Percentiles rank a stretch among this genome's conserved stretches.
These are phyloP conservation scores for Peribolospora kevripleyi DNA, from an alignment of 768 basidiomycete species.

Conservation along the genomic window DNA sequence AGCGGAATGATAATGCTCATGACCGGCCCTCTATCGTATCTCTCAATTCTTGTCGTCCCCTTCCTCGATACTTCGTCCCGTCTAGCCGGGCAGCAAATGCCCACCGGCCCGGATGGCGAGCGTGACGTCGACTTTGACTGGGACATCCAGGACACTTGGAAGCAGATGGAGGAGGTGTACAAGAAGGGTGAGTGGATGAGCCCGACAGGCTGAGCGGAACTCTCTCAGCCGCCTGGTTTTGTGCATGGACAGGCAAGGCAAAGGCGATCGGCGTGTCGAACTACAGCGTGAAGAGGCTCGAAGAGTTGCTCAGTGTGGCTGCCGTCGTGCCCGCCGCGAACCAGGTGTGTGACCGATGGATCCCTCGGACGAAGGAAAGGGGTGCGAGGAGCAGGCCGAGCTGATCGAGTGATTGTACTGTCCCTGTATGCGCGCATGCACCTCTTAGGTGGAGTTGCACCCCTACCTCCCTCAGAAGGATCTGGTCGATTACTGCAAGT, in stretches of 20 bases:
- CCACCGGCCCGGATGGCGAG: constrained; percentile 20
- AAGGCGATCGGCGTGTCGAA: constrained; percentile 56
- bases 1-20: no score
- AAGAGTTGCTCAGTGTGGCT: constrained; percentile 34
- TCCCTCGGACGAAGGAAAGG: constrained; percentile 16
- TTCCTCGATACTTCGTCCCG: no score
- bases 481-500: constrained; percentile 30
- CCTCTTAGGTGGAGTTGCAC: constrained; percentile 29
- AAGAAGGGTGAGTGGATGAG: constrained; percentile 22
- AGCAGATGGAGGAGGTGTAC: constrained; percentile 34
- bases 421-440: no score
- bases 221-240: neutral
- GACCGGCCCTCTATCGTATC: no score
- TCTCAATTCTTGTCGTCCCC: no score
- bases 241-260: constrained; percentile 32
- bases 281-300: constrained; percentile 39
- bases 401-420: constrained; percentile 29
- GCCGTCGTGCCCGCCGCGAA: constrained; percentile 39
- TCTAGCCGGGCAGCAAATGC: constrained; percentile 6
- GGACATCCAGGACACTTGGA: constrained; percentile 58
- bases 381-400: constrained; percentile 37
- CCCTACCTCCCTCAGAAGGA: constrained; percentile 42
- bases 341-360: constrained; percentile 27
- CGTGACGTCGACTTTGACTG: constrained; percentile 40
- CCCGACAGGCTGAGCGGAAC: neutral